A percentile compares a stretch with the other conserved stretches of the same genome.
Evolutionary conservation across 2,329 filamentous ascomycete species (phyloP).

Genomic region (Magnaporthales sp.): DNA sequence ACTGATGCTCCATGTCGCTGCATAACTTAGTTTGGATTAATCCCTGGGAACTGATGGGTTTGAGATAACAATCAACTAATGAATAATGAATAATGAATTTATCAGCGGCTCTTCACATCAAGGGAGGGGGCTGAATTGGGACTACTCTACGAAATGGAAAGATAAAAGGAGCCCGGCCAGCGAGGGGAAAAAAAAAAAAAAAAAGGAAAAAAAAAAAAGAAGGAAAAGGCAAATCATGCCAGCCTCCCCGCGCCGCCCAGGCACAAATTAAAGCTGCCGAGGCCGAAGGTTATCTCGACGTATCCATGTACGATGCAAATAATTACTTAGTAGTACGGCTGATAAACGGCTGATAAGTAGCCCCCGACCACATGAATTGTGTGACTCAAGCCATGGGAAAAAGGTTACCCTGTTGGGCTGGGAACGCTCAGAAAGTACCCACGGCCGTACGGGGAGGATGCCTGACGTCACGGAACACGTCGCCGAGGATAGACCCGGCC

Average conservation of each 20-base stretch:
- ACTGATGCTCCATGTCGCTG: background rate
- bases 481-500: background rate
- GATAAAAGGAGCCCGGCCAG: no score
- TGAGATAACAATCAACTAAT: background rate
- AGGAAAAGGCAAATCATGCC: background rate
- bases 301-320: background rate
- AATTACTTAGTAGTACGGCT: no score
- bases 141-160: background rate
- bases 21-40: background rate
- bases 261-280: background rate
- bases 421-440: background rate
- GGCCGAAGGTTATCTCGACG: background rate
- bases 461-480: background rate
- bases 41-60: background rate
- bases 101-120: background rate
- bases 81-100: background rate
- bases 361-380: no score
- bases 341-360: no score
- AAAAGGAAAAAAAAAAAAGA: background rate
- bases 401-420: background rate
- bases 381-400: background rate
- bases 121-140: background rate
- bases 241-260: background rate
- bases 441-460: background rate
- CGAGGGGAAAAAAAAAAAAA: slow-evolving; percentile 1